Evolutionary conservation across 495 filamentous ascomycete species (phyloP), one percentile per base, ranked within the genome.

Genomic region (Neurospora sp.): DNA sequence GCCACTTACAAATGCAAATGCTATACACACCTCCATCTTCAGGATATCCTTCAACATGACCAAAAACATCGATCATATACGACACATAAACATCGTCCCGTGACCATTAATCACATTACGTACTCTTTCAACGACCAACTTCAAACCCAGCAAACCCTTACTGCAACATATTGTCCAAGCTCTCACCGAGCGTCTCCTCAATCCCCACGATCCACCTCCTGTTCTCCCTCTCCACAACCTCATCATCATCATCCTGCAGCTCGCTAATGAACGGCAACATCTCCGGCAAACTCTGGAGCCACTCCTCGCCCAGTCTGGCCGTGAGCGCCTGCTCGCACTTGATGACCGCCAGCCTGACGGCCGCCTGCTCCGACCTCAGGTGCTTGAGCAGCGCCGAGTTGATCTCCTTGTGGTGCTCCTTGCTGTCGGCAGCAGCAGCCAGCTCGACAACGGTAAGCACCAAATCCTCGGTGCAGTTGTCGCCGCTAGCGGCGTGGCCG

Each of bases 181-280:
- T 92, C 85, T 97, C 93, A 10, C 96, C 96, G 66, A 98, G 82
- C 39, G 94, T 90, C 70, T 86, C 88, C 82, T 98, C 96, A 77
- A 99, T 94, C 81, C 86, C 88, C 81, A 90, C 89, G 74, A 97
- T 92, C 93, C 95, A 96, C 72, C 89, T 87, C 78, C 92, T 85
- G 10, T 93, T 92, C 84, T 97, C 95, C 76, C 89, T 84, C 85
- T 98, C 96, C 45, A 99, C 94, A 34, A 81, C 84, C 82, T 98
- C 95, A 75, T 98, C 93, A 75, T 97, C 96, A 81, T 99, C 96
- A 81, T 99, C 96, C 85, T 96, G 92, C 74, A 96, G 78, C 82
- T 99, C 96, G 74, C 92, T 94, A 70, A 99, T 96, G 71, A 93
- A 92, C 39, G 96, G 96, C 76, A 98, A 83, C 90, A 97, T 97